phyloP scores from a whole-genome alignment of 305 asterid genomes.

The Withania somnifera region DNA sequence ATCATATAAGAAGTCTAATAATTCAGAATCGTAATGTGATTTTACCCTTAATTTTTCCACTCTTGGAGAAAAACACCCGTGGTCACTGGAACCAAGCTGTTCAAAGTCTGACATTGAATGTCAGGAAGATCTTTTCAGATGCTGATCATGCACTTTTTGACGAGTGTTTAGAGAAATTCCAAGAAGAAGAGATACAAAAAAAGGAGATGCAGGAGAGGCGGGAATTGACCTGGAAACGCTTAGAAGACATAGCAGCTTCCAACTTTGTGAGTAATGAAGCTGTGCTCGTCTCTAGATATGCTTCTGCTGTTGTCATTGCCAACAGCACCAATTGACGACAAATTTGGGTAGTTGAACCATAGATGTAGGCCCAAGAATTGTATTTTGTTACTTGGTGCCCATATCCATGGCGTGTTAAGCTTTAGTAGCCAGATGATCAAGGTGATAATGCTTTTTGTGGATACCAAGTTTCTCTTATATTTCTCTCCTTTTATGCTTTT shows the following conservation, averaged over 20 bases:
- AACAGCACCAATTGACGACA: conserved; percentile 21
- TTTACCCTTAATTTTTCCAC: conserved; percentile 63
- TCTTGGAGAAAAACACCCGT: conserved; percentile 58
- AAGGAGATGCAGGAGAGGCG: conserved; percentile 42
- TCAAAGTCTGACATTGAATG: conserved; percentile 57
- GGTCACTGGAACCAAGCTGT: conserved; percentile 85
- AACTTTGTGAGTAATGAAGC: conserved; percentile 44
- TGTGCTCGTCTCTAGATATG: conserved; percentile 47
- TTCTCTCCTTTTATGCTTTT: not conserved
- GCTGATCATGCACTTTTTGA: conserved; percentile 56
- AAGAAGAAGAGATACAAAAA: conserved; percentile 49
- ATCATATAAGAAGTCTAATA: conserved; percentile 59
- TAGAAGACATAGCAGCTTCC: conserved; percentile 70
- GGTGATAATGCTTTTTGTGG: not conserved
- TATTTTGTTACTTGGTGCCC: conserved; percentile 7
- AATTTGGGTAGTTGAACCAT: conserved; percentile 10
- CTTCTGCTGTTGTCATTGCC: conserved; percentile 37
- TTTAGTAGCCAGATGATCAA: not conserved
- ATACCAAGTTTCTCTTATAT: conserved; percentile 3
- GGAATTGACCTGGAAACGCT: conserved; percentile 58
- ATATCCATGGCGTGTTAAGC: not conserved
- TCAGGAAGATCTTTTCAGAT: conserved; percentile 74
- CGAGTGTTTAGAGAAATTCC: conserved; percentile 54
- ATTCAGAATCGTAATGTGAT: conserved; percentile 60
- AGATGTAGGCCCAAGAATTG: conserved; percentile 6